Conservation (phyloP, 2,329 filamentous ascomycete species). For the Fusarium beomiforme region DNA sequence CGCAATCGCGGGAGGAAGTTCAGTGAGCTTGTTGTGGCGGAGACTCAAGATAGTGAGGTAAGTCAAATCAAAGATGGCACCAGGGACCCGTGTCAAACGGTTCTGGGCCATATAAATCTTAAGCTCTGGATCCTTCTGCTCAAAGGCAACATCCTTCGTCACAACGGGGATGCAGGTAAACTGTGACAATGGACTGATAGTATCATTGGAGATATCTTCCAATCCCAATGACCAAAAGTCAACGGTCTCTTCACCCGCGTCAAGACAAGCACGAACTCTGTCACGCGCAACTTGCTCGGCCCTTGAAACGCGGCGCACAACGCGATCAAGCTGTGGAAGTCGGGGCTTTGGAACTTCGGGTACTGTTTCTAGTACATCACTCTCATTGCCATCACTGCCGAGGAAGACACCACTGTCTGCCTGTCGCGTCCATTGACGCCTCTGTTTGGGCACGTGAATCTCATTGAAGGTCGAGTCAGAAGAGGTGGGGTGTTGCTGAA, state of each 20-base stretch:
- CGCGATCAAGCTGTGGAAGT: conserved; percentile 51
- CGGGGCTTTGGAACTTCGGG: conserved; percentile 47
- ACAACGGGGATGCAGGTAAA: conserved; percentile 65
- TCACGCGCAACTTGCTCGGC: conserved; percentile 57
- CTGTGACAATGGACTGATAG: conserved; percentile 65
- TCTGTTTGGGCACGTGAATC: conserved; percentile 51
- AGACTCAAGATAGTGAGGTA: conserved; percentile 73
- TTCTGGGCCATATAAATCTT: conserved; percentile 72
- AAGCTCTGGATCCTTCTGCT: conserved; percentile 66
- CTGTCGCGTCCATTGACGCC: conserved; percentile 66
- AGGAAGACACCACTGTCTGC: conserved; percentile 77
- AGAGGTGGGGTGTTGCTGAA: conserved; percentile 65
- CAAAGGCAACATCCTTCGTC: conserved; percentile 66
- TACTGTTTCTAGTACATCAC: conserved; percentile 51
- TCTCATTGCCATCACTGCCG: conserved; percentile 66
- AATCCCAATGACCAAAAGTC: conserved; percentile 70
- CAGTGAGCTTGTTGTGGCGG: conserved; percentile 68
- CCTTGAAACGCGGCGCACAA: conserved; percentile 46
- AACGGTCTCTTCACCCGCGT: conserved; percentile 66
- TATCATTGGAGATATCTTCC: conserved; percentile 63
- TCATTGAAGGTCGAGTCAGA: conserved; percentile 60
- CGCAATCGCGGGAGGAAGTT: conserved; percentile 69
- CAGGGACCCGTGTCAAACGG: conserved; percentile 63
- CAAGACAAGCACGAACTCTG: conserved; percentile 63
- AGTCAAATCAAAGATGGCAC: conserved; percentile 69